Conservation (phyloP, 2,329 filamentous ascomycete species). For the Colletotrichum acutatum region DNA sequence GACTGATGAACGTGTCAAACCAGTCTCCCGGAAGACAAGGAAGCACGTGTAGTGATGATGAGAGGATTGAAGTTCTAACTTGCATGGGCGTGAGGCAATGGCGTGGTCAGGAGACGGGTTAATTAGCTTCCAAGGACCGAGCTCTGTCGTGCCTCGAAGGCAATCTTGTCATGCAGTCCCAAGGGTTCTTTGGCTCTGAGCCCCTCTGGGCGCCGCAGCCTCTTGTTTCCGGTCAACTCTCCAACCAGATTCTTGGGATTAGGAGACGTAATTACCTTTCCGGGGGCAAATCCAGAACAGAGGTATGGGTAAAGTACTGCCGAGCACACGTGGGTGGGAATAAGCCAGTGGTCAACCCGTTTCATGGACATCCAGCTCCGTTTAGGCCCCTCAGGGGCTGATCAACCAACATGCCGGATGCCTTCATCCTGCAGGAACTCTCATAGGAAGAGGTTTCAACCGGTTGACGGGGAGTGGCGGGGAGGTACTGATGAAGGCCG, state of each 20-base stretch:
- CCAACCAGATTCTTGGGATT: conserved; percentile 8
- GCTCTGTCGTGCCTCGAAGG: conserved; percentile 2
- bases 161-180: background rate
- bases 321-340: conserved; percentile 18
- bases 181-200: background rate
- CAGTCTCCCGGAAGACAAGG: conserved; percentile 10
- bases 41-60: conserved; percentile 20
- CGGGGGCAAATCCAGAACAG: background rate
- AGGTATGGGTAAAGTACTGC: conserved; percentile 1
- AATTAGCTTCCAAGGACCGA: background rate
- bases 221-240: background rate
- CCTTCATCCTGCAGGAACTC: conserved; percentile 17
- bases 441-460: conserved; percentile 27
- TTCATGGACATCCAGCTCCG: conserved; percentile 2
- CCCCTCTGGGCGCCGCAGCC: background rate
- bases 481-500: background rate
- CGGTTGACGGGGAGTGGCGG: background rate
- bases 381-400: background rate
- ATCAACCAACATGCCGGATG: conserved; percentile 16
- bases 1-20: conserved; percentile 12
- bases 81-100: conserved; percentile 33
- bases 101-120: conserved; percentile 5
- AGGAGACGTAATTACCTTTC: background rate
- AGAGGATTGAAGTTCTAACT: conserved; percentile 23
- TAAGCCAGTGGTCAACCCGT: background rate